These are phyloP conservation scores for Xylaria sp. DNA, from an alignment of 2,329 filamentous ascomycete species.

Conservation along the genomic window DNA sequence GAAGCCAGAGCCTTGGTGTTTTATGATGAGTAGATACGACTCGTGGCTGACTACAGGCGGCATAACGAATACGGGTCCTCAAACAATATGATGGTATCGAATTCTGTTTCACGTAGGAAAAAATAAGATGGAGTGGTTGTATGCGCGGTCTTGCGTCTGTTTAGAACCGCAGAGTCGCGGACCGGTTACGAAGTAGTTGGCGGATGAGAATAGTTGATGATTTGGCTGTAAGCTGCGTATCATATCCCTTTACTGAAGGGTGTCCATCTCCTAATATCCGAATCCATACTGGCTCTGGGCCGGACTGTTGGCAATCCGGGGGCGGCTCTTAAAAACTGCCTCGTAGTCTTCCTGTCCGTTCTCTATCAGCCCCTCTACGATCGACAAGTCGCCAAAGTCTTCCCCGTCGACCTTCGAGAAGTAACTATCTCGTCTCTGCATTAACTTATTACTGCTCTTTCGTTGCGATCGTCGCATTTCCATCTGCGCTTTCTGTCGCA, in stretches of 20 bases:
- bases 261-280: conserved; percentile 18
- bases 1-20: conserved; percentile 51
- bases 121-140: not conserved
- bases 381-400: conserved; percentile 27
- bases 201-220: not conserved
- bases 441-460: conserved; percentile 36
- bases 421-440: conserved; percentile 39
- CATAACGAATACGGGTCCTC: too few species aligned
- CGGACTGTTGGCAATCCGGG: conserved; percentile 73
- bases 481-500: conserved; percentile 54
- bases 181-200: not conserved
- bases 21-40: conserved; percentile 29
- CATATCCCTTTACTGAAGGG: not conserved
- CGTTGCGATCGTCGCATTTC: conserved; percentile 49
- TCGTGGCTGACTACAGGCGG: too few species aligned
- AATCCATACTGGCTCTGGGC: conserved; percentile 39
- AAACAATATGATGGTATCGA: too few species aligned
- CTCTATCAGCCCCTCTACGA: conserved; percentile 58
- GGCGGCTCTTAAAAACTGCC: conserved; percentile 78
- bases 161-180: not conserved
- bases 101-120: too few species aligned
- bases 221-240: not conserved
- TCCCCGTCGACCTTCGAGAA: conserved; percentile 48
- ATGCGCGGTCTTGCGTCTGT: not conserved
- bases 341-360: conserved; percentile 56